phyloP scores from a whole-genome alignment of 2,329 filamentous ascomycete species.

The Paecilomyces fulvus region DNA sequence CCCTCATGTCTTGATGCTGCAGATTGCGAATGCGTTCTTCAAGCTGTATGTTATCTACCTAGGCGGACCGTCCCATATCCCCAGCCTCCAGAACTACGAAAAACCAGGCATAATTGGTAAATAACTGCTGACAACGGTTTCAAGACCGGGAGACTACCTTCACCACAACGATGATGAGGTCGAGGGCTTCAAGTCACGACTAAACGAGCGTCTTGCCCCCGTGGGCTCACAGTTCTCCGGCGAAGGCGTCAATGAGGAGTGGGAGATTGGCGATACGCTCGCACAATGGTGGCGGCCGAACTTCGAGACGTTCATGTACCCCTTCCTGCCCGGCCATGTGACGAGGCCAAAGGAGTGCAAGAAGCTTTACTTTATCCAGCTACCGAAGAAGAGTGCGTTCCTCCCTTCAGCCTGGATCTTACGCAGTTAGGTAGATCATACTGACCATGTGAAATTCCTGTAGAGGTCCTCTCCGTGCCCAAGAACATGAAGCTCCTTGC shows the following conservation, averaged over 20 bases:
- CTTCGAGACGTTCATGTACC: conserved; percentile 99
- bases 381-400: conserved; percentile 77
- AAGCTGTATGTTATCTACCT: conserved; percentile 55
- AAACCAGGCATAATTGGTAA: neutral
- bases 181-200: conserved; percentile 82
- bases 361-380: conserved; percentile 94
- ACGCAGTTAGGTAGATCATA: neutral
- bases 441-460: neutral
- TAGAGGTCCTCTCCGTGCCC: conserved; percentile 89
- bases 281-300: conserved; percentile 99
- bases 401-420: neutral
- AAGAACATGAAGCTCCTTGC: conserved; percentile 99
- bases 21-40: conserved; percentile 99
- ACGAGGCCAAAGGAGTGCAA: conserved; percentile 98
- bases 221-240: conserved; percentile 74
- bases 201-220: conserved; percentile 89
- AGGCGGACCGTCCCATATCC: neutral
- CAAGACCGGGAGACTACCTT: conserved; percentile 82
- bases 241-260: conserved; percentile 83
- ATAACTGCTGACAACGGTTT: neutral
- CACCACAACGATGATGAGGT: conserved; percentile 80
- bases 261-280: conserved; percentile 89
- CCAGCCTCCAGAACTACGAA: neutral
- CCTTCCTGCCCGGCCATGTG: conserved; percentile 91
- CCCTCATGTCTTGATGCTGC: conserved; percentile 95